Base-by-base conservation (phyloP, 305 asterid species). In the Fraxinus latifolia region DNA sequence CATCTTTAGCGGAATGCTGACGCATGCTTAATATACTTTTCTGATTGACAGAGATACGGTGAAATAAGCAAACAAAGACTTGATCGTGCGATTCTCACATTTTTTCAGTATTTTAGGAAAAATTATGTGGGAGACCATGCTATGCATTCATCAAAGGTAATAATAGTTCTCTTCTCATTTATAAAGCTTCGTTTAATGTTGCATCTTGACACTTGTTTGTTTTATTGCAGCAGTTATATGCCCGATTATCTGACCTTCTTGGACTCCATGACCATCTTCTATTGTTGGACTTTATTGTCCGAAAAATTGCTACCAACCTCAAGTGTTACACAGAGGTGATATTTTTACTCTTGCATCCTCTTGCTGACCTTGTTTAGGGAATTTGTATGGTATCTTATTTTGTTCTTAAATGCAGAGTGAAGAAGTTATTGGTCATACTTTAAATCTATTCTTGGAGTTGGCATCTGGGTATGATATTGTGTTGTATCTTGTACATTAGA, bases 91-190 rank as follows among this genome's bases (percentile, higher is more conserved):
- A 92, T 96, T 87, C 97, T 96, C 77, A 87, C 93, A 14, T 96
- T 96, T 87, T 96, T 96, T 85, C 99, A 94, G 86, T 90, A 88
- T 86, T 94, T 96, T 74, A 93, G 98, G 87, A 96, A 90, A 87
- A 90, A 95, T 58, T 94, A 96, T 82, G 98, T 96, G 76, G 99
- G 98, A 76, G 98, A 96, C 84, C 98, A 96, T 85, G 97, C 99
- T 72, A 93, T 96, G 94, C 97, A 94, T 87, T 93, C 99, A 29
- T 94, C 99, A 65, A 96, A 96, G 98, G 99, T 94, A 86, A 83
- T 68, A 79, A 11, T 11, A 68, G 19, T 27, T 68, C 74, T 78
- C 47, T 39, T 79, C 79, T 79, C 31, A n/a, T 36, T 9, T 75
- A 74, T 79, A 80, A 60, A 23, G 70, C 77, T 78, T 72, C 25